phyloP scores from a whole-genome alignment of 306 rosid genomes.

The Rubus idaeus region DNA sequence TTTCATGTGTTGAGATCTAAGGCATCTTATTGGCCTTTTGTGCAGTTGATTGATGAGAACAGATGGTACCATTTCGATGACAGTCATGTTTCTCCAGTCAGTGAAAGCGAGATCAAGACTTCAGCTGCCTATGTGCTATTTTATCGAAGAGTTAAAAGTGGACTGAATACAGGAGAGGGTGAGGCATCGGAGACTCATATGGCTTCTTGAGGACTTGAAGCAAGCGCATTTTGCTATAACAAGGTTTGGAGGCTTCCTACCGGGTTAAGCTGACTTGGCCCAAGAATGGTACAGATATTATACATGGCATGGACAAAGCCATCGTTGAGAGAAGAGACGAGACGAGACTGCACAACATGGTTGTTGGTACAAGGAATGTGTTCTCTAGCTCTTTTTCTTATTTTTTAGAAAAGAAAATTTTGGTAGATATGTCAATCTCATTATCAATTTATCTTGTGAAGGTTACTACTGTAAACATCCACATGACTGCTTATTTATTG shows the following conservation, averaged over 20 bases:
- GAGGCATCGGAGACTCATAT: slow-evolving; percentile 43
- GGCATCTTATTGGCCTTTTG: neutral
- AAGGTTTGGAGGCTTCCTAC: slow-evolving; percentile 23
- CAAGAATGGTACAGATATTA: slow-evolving; percentile 2
- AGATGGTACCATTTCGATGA: slow-evolving; percentile 97
- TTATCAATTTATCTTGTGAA: neutral
- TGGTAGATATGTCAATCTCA: slow-evolving; percentile 8
- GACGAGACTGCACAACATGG: neutral
- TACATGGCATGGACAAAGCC: neutral
- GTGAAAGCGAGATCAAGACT: slow-evolving; percentile 78
- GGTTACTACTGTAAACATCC: neutral
- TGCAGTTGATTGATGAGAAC: slow-evolving; percentile 90
- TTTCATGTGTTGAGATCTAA: slow-evolving; percentile 18
- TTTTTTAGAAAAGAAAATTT: slow-evolving; percentile 5
- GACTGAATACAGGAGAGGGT: slow-evolving; percentile 30
- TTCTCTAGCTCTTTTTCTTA: neutral
- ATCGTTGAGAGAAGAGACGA: neutral
- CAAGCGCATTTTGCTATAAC: slow-evolving; percentile 13
- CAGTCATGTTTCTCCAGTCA: slow-evolving; percentile 66
- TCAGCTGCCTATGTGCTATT: slow-evolving; percentile 89
- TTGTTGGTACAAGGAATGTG: neutral
- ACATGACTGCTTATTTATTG: neutral
- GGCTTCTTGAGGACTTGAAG: slow-evolving; percentile 32
- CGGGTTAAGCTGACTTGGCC: slow-evolving; percentile 26
- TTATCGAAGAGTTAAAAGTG: slow-evolving; percentile 70